Conservation (phyloP, 1,284 basidiomycete genomes). For the Hypsizygus ulmarius region DNA sequence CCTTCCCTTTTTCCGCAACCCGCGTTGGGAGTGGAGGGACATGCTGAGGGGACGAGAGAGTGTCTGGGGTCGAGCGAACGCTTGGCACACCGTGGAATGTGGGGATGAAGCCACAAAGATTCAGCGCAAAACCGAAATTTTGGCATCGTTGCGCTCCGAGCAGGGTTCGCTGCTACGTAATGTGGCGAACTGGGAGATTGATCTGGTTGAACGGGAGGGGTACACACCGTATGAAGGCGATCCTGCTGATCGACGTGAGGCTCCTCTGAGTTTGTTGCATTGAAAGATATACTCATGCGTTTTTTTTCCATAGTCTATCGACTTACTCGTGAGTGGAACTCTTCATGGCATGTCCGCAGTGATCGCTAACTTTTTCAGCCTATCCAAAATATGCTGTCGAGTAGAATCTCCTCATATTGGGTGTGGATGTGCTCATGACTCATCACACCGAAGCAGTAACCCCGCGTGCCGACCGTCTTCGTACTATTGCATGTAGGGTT, state of each 20-base stretch:
- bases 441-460: too few relatives aligned
- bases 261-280: background rate
- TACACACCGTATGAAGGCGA: constrained; percentile 23
- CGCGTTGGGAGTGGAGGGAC: constrained; percentile 29
- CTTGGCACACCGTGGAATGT: constrained; percentile 11
- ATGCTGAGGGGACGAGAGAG: constrained; percentile 17
- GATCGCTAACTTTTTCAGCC: too few relatives aligned
- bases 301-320: constrained; percentile 2
- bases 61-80: constrained; percentile 23
- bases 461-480: too few relatives aligned
- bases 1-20: constrained; percentile 25
- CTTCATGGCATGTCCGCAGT: too few relatives aligned
- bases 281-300: background rate
- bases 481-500: too few relatives aligned
- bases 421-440: too few relatives aligned
- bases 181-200: constrained; percentile 29
- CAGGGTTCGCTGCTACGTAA: background rate
- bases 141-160: constrained; percentile 5
- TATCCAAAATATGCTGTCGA: background rate
- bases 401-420: background rate
- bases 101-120: constrained; percentile 1
- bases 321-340: constrained; percentile 7
- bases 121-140: constrained; percentile 4
- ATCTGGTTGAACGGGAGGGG: constrained; percentile 27
- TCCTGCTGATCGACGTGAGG: constrained; percentile 16